Base-by-base conservation (phyloP, 352 stramenopile species). In the Phytophthora sp. region DNA sequence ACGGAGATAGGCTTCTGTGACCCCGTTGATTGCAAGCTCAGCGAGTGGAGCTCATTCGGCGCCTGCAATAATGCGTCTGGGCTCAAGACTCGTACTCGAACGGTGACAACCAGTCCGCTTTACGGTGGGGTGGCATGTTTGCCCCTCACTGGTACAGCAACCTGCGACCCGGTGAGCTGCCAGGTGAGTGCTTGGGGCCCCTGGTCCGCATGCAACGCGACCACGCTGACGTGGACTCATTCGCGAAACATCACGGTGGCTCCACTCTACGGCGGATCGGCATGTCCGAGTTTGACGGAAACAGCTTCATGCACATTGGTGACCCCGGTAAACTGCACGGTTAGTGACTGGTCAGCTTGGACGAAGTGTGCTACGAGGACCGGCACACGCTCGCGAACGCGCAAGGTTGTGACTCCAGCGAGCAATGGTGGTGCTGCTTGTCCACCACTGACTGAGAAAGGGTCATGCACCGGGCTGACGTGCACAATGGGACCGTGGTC, bases 91-190 rank as follows among this genome's bases (percentile, higher is more conserved):
- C 74, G 64, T 2, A 74, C 64, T n/a, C 76, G 82, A 0, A 70
- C 49, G 0, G 34, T 79, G 27, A 30, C 69, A 1, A 61, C 62
- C 4, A 45, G 39, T 20, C 42, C 74, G 2, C 38, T 76, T 10
- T 87, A 87, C 46, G 73, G 72, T 11, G 79, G 74, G 2, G 18
- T 59, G 5, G 17, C 59, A 4, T 91, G 82, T 52, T 43, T 44
- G 1, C 31, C 66, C 0, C 67, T 71, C 12, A 63, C 23, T 0
- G 61, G 77, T 18, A 62, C 64, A 8, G 61, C 60, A 7, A 35
- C 46, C 1, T 91, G 82, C 28, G 76, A 87, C 10, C 69, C 76
- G 0, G 71, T 87, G 13, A 80, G 83, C 57, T 91, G 82, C 43
- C 62, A 74, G 15, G 53, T 86, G 4, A 61, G 74, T 0, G 11